Conservation (phyloP, 2,329 filamentous ascomycete genomes). For the Alternaria hordeiaustralica region DNA sequence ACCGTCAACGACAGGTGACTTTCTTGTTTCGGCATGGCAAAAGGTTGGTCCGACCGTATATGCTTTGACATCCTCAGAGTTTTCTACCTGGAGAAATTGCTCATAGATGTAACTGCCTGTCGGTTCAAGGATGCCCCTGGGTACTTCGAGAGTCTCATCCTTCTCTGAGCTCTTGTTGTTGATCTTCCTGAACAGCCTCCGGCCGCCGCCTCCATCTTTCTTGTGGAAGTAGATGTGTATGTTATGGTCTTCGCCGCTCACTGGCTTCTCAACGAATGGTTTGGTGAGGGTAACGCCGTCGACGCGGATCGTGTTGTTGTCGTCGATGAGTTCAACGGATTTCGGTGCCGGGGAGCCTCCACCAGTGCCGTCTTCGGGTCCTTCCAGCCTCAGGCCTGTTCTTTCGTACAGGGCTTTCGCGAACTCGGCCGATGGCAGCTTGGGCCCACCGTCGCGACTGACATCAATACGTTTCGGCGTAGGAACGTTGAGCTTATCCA, state of each 20-base stretch:
- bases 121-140: slow-evolving; percentile 81
- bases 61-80: slow-evolving; percentile 97
- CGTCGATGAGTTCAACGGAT: slow-evolving; percentile 84
- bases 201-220: slow-evolving; percentile 83
- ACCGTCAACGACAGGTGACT: slow-evolving; percentile 96
- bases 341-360: slow-evolving; percentile 64
- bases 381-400: slow-evolving; percentile 77
- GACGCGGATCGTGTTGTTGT: slow-evolving; percentile 85
- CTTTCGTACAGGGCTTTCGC: slow-evolving; percentile 80
- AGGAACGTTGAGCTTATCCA: slow-evolving; percentile 88
- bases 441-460: slow-evolving; percentile 89
- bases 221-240: slow-evolving; percentile 97
- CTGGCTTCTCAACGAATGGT: slow-evolving; percentile 97
- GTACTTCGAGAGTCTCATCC: slow-evolving; percentile 75
- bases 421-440: slow-evolving; percentile 77
- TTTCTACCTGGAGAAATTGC: slow-evolving; percentile 94
- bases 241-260: slow-evolving; percentile 98
- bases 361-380: slow-evolving; percentile 70
- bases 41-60: slow-evolving; percentile 94
- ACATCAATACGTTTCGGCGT: slow-evolving; percentile 90
- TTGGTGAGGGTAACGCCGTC: slow-evolving; percentile 84
- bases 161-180: slow-evolving; percentile 99
- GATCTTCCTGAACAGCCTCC: slow-evolving; percentile 93
- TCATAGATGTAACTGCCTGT: slow-evolving; percentile 93
- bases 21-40: slow-evolving; percentile 96